Evolutionary conservation across 805 yeast species (phyloP).

Genomic region (Yarrowia porcina): DNA sequence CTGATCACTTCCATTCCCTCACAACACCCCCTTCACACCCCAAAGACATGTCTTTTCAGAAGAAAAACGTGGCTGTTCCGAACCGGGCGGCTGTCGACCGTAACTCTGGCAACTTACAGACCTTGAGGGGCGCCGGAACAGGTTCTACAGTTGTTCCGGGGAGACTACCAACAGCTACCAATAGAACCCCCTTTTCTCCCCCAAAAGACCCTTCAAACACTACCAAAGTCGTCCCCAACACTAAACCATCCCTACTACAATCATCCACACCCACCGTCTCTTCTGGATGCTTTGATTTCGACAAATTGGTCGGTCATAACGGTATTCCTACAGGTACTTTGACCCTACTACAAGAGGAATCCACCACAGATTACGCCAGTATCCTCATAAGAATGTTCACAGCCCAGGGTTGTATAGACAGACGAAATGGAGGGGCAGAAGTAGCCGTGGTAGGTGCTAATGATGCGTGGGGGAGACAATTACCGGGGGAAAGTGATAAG

Average conservation of each 20-base stretch:
- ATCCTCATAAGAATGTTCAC: conserved; percentile 66
- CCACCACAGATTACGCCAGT: conserved; percentile 82
- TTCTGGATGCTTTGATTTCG: conserved; percentile 76
- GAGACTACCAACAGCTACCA: neutral
- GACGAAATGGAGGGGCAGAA: conserved; percentile 46
- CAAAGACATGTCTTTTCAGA: conserved; percentile 5
- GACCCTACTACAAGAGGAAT: conserved; percentile 72
- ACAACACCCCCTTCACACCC: neutral
- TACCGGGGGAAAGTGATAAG: conserved; percentile 78
- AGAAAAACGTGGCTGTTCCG: conserved; percentile 8
- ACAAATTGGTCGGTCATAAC: conserved; percentile 68
- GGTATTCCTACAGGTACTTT: conserved; percentile 81
- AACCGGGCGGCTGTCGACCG: conserved; percentile 7
- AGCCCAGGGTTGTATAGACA: conserved; percentile 72
- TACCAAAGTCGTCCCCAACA: neutral
- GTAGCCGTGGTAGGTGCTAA: conserved; percentile 61
- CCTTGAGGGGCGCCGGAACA: neutral
- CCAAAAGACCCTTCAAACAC: neutral
- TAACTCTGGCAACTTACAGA: neutral
- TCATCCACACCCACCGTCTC: conserved; percentile 68
- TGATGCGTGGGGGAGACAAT: conserved; percentile 57
- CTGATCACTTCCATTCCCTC: neutral
- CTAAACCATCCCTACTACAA: conserved; percentile 64
- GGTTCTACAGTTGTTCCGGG: neutral
- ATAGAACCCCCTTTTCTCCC: neutral